A percentile compares a stretch with the other conserved stretches of the same genome.
These are phyloP conservation scores for Colletotrichum sp. DNA, from an alignment of 2,329 filamentous ascomycete species.

Conservation along the genomic window DNA sequence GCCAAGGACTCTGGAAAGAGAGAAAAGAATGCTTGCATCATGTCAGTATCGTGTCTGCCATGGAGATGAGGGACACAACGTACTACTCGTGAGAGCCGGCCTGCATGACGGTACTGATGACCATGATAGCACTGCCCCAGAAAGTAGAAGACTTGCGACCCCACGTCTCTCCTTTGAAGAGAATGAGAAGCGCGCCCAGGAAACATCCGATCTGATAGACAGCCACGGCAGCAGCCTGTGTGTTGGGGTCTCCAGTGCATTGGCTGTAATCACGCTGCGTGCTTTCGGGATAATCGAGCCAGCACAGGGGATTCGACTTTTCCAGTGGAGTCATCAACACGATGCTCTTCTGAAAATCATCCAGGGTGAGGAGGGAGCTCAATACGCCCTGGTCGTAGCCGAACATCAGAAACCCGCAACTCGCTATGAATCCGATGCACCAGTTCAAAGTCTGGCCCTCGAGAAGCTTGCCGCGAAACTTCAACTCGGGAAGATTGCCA, in stretches of 20 bases:
- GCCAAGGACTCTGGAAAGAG: not conserved
- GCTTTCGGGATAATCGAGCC: constrained; percentile 23
- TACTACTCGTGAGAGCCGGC: constrained; percentile 26
- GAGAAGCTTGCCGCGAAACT: constrained; percentile 26
- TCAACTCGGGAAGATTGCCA: constrained; percentile 29
- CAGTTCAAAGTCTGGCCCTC: constrained; percentile 28
- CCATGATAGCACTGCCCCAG: constrained; percentile 35
- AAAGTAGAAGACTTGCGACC: constrained; percentile 36
- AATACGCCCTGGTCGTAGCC: constrained; percentile 33
- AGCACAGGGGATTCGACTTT: constrained; percentile 28
- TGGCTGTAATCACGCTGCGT: constrained; percentile 22
- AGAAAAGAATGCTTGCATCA: not conserved
- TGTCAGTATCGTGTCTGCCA: not conserved
- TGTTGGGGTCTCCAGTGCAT: constrained; percentile 30
- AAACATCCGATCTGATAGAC: constrained; percentile 34
- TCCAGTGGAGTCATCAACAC: constrained; percentile 31
- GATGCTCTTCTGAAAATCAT: constrained; percentile 29
- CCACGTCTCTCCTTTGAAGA: constrained; percentile 34
- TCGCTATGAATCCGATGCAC: constrained; percentile 32
- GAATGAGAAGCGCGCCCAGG: constrained; percentile 31
- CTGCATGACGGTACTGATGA: constrained; percentile 32
- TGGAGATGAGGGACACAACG: not conserved
- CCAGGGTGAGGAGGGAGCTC: constrained; percentile 30
- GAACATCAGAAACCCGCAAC: constrained; percentile 33
- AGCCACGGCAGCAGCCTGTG: constrained; percentile 31